phyloP scores from a whole-genome alignment of 1,284 basidiomycete species.

The Porodaedalea pini region DNA sequence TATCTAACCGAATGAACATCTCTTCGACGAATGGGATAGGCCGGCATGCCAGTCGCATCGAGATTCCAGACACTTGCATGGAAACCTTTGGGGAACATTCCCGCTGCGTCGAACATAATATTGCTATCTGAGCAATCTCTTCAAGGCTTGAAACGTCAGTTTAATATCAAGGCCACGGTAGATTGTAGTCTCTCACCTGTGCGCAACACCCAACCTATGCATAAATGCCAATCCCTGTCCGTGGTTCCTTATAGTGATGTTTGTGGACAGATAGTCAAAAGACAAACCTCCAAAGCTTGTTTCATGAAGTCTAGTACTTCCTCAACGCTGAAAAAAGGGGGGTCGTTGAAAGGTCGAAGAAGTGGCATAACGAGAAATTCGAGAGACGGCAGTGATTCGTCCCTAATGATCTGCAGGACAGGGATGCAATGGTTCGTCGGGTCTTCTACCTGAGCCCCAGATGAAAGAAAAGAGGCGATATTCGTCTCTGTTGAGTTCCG shows the following conservation, averaged over 20 bases:
- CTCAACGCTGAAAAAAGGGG: slow-evolving; percentile 4
- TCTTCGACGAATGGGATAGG: slow-evolving; percentile 5
- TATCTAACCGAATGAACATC: slow-evolving; percentile 24
- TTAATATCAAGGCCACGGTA: no score
- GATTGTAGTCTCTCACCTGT: neutral
- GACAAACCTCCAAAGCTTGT: slow-evolving; percentile 12
- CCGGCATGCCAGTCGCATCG: neutral
- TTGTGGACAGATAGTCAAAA: neutral
- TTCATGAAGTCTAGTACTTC: slow-evolving; percentile 10
- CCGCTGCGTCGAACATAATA: slow-evolving; percentile 9
- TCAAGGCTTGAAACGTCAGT: neutral
- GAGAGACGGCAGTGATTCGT: neutral
- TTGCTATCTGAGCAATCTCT: slow-evolving; percentile 3
- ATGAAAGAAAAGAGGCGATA: slow-evolving; percentile 13
- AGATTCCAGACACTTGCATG: slow-evolving; percentile 11
- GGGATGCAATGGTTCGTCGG: slow-evolving; percentile 23
- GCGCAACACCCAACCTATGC: neutral
- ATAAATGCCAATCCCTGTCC: slow-evolving; percentile 2
- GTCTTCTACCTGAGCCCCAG: neutral
- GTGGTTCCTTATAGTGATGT: neutral
- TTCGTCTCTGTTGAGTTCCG: neutral
- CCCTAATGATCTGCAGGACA: slow-evolving; percentile 18
- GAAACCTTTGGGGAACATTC: slow-evolving; percentile 8
- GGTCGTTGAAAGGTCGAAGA: slow-evolving; percentile 6
- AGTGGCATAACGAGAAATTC: slow-evolving; percentile 15